Evolutionary conservation across 257 asterid genomes (phyloP).

Genomic region (Capsicum pubescens): DNA sequence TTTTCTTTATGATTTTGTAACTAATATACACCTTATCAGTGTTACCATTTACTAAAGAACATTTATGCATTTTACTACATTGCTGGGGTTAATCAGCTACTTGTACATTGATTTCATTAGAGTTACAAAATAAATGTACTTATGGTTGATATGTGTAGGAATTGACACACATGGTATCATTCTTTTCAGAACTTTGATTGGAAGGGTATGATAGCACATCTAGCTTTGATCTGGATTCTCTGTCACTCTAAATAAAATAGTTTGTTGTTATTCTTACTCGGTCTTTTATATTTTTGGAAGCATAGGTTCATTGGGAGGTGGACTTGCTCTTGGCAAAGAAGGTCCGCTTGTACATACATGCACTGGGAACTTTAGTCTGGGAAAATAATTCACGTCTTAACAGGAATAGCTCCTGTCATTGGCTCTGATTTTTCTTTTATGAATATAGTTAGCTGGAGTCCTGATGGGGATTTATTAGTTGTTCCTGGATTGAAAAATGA

Average conservation of each 20-base stretch:
- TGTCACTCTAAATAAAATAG: not conserved
- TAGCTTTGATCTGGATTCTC: conserved; percentile 26
- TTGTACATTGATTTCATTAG: too few species aligned
- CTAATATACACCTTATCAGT: not conserved
- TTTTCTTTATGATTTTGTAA: not conserved
- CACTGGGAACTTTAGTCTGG: conserved; percentile 25
- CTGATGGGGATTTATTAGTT: conserved; percentile 90
- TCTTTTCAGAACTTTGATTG: conserved; percentile 58
- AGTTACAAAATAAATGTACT: too few species aligned
- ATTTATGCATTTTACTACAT: not conserved
- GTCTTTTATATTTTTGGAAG: conserved; percentile 85
- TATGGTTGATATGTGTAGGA: too few species aligned
- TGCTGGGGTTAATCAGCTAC: too few species aligned
- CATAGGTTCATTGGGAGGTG: conserved; percentile 99
- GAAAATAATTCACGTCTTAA: conserved; percentile 67
- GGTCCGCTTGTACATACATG: conserved; percentile 89
- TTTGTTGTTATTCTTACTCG: conserved; percentile 24
- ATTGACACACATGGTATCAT: too few species aligned
- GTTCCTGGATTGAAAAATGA: conserved; percentile 91
- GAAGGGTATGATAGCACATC: conserved; percentile 64
- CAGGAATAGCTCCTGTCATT: conserved; percentile 75
- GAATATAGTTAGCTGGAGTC: conserved; percentile 87
- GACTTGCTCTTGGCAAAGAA: conserved; percentile 98
- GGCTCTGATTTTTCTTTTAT: conserved; percentile 54
- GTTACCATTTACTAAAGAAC: not conserved